Evolutionary conservation across 176 grass and related monocot species (phyloP).

Genomic region (Musa itinerans): DNA sequence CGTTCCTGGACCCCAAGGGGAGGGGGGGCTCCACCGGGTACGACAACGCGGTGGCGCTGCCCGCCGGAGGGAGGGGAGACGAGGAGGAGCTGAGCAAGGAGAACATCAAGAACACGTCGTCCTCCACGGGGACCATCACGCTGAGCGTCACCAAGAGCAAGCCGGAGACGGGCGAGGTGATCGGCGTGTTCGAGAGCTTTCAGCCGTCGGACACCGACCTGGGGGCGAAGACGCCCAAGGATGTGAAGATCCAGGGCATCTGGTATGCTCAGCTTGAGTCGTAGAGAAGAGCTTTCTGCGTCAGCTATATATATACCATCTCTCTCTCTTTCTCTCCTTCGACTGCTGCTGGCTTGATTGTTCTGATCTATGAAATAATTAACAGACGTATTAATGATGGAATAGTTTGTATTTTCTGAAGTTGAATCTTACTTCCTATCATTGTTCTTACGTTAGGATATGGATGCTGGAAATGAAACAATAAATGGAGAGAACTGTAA

Average conservation of each 20-base stretch:
- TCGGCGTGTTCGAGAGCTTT: not conserved
- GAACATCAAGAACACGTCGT: not conserved
- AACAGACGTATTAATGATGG: too few species aligned
- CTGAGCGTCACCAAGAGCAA: not conserved
- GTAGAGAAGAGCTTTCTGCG: too few species aligned
- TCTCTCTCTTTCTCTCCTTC: too few species aligned
- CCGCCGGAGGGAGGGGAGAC: not conserved
- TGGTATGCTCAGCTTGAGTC: conserved; percentile 1
- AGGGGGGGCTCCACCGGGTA: not conserved
- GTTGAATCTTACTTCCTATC: too few species aligned
- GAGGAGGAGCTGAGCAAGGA: not conserved
- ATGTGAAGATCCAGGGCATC: not conserved
- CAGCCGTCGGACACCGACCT: not conserved
- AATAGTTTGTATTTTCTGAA: too few species aligned
- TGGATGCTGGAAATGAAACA: too few species aligned
- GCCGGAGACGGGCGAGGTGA: not conserved
- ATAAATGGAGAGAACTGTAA: too few species aligned
- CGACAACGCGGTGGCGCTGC: not conserved
- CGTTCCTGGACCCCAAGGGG: not conserved
- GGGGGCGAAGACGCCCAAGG: not conserved
- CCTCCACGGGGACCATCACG: not conserved
- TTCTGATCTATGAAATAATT: too few species aligned
- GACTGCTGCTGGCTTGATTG: too few species aligned
- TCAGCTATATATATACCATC: too few species aligned
- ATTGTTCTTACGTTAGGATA: too few species aligned